Conservation (phyloP, 352 stramenopile genomes). For the Aphanomyces stellatus region DNA sequence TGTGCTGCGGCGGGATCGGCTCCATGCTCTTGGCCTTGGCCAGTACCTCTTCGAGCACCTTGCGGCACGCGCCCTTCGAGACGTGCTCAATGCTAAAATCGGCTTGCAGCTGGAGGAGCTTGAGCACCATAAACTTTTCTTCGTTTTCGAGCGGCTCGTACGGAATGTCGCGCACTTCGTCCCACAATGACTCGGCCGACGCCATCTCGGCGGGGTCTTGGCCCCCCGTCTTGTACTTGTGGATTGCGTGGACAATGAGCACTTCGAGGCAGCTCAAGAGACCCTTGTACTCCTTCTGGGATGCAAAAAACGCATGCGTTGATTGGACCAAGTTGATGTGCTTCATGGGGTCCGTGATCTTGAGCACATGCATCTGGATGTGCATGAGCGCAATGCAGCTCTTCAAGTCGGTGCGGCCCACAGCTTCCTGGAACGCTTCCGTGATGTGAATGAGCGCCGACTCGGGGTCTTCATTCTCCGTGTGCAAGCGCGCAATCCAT, state of each 20-base stretch:
- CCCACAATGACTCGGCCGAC: constrained; percentile 4
- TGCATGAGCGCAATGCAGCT: constrained; percentile 10
- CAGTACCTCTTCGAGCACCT: constrained; percentile 14
- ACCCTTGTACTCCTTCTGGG: constrained; percentile 19
- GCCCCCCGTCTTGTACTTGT: neutral
- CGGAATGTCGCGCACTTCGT: neutral
- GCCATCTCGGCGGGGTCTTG: neutral
- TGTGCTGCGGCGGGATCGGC: constrained; percentile 18
- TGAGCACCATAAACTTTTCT: constrained; percentile 19
- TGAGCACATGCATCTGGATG: constrained; percentile 21
- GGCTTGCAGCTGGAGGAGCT: constrained; percentile 18
- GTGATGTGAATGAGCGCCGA: constrained; percentile 12
- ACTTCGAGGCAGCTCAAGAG: constrained; percentile 19
- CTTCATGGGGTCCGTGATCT: constrained; percentile 20
- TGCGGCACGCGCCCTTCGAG: constrained; percentile 1
- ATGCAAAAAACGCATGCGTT: constrained; percentile 15
- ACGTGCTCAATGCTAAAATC: constrained; percentile 17
- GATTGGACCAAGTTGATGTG: constrained; percentile 21
- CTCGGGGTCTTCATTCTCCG: constrained; percentile 14
- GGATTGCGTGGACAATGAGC: constrained; percentile 2
- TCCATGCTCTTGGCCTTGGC: neutral
- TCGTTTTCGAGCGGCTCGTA: constrained; percentile 19
- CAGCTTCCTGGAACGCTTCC: constrained; percentile 19
- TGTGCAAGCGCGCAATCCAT: constrained; percentile 18
- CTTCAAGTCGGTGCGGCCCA: constrained; percentile 3